These are phyloP conservation scores for Xylariales sp. DNA, from an alignment of 2,329 filamentous ascomycete genomes.

Conservation along the genomic window DNA sequence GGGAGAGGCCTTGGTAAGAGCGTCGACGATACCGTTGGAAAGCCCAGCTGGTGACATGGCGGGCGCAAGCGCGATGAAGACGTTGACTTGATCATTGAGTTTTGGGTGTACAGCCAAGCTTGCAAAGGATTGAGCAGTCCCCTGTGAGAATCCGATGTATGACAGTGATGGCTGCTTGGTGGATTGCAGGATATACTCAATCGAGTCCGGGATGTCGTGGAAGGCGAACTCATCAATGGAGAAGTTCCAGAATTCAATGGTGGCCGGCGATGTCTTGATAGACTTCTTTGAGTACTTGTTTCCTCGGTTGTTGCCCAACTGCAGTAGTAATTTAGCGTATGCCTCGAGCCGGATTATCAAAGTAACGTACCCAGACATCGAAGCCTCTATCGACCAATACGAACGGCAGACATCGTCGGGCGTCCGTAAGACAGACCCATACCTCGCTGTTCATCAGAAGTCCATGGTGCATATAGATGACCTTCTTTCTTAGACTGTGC, in stretches of 20 bases:
- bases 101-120: slow-evolving; percentile 86
- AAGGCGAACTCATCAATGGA: slow-evolving; percentile 98
- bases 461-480: slow-evolving; percentile 92
- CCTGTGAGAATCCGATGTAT: slow-evolving; percentile 96
- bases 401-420: slow-evolving; percentile 82
- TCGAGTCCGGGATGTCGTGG: slow-evolving; percentile 92
- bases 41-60: slow-evolving; percentile 94
- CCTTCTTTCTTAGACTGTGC: slow-evolving; percentile 68
- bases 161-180: slow-evolving; percentile 81
- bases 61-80: slow-evolving; percentile 92
- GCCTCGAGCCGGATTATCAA: slow-evolving; percentile 19
- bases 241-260: slow-evolving; percentile 88
- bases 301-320: slow-evolving; percentile 94
- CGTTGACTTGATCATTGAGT: slow-evolving; percentile 87
- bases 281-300: slow-evolving; percentile 99
- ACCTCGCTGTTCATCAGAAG: slow-evolving; percentile 99
- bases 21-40: slow-evolving; percentile 85
- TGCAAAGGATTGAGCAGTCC: slow-evolving; percentile 94
- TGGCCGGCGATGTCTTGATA: slow-evolving; percentile 67
- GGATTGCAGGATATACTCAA: slow-evolving; percentile 81
- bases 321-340: too few relatives aligned
- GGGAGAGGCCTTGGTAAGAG: slow-evolving; percentile 88
- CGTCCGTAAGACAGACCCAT: slow-evolving; percentile 90
- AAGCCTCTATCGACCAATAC: slow-evolving; percentile 85
- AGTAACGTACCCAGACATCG: slow-evolving; percentile 76